A percentile compares a stretch with the other conserved stretches of the same genome.
These are phyloP conservation scores for Clitocybe nebularis DNA, from an alignment of 1,284 basidiomycete species.

Conservation along the genomic window DNA sequence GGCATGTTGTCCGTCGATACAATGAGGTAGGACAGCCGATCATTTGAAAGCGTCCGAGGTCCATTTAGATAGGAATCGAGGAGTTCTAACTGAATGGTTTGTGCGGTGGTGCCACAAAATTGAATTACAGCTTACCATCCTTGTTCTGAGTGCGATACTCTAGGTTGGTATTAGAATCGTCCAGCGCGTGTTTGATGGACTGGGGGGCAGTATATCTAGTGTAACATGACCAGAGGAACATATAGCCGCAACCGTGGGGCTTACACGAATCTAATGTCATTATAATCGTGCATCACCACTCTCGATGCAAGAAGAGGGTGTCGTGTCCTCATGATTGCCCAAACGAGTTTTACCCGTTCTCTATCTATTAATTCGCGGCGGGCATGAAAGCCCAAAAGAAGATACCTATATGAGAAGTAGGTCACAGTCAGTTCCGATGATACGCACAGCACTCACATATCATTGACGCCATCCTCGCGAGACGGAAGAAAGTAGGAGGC, in stretches of 20 bases:
- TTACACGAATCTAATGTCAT: conserved; percentile 64
- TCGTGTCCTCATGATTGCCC: conserved; percentile 63
- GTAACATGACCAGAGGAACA: conserved; percentile 6
- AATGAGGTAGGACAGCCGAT: conserved; percentile 68
- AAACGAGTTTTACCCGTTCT: conserved; percentile 52
- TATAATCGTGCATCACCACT: conserved; percentile 58
- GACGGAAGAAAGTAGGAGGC: conserved; percentile 72
- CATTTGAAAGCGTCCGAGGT: conserved; percentile 64
- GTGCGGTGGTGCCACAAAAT: neutral
- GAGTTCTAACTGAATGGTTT: conserved; percentile 37
- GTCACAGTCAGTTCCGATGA: conserved; percentile 1
- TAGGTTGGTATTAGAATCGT: conserved; percentile 44
- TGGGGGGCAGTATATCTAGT: conserved; percentile 46
- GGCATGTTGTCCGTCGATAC: conserved; percentile 34
- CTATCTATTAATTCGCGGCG: conserved; percentile 36
- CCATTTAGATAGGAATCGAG: conserved; percentile 72
- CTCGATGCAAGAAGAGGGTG: conserved; percentile 66
- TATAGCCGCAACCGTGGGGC: conserved; percentile 17
- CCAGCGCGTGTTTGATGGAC: conserved; percentile 41
- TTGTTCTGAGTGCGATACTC: conserved; percentile 49
- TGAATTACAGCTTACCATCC: conserved; percentile 38
- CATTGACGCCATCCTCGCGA: conserved; percentile 72
- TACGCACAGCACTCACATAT: conserved; percentile 52
- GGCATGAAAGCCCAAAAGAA: conserved; percentile 65
- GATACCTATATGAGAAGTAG: conserved; percentile 42